A percentile compares a stretch with the other conserved stretches of the same genome.
Conservation (phyloP, 2,329 filamentous ascomycete species). For the Colletotrichum melonis region DNA sequence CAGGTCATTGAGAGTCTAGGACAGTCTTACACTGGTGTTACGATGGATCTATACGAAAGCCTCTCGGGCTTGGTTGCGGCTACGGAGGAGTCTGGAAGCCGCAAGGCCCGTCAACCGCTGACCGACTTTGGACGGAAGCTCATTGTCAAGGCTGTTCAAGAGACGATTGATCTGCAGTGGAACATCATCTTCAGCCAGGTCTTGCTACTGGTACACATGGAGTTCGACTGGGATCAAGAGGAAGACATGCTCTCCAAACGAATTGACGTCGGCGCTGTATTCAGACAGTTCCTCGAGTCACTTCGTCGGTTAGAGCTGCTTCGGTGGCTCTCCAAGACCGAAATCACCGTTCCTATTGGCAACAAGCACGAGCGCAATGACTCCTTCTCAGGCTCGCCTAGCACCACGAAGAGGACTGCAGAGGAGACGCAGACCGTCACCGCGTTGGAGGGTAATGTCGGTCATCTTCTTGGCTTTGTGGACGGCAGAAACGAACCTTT, state of each 20-base stretch:
- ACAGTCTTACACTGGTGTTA: conserved; percentile 70
- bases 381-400: conserved; percentile 45
- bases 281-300: conserved; percentile 75
- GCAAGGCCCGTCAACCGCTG: conserved; percentile 63
- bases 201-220: conserved; percentile 86
- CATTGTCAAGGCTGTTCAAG: conserved; percentile 81
- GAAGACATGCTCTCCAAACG: conserved; percentile 71
- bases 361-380: conserved; percentile 52
- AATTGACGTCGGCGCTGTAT: conserved; percentile 76
- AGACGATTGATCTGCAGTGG: conserved; percentile 79
- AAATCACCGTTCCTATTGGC: conserved; percentile 62
- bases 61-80: conserved; percentile 58
- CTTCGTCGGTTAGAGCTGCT: conserved; percentile 81
- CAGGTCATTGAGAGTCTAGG: conserved; percentile 77
- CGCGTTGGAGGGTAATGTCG: conserved; percentile 68
- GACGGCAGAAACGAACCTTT: conserved; percentile 63
- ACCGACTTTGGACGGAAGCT: conserved; percentile 83
- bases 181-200: conserved; percentile 85
- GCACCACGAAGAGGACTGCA: conserved; percentile 51
- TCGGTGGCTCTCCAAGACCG: conserved; percentile 73
- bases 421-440: conserved; percentile 64
- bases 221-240: conserved; percentile 81
- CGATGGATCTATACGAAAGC: conserved; percentile 64
- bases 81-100: conserved; percentile 56
- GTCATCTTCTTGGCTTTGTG: conserved; percentile 72